phyloP scores from a whole-genome alignment of 805 yeast species.

The Candida succiphila region DNA sequence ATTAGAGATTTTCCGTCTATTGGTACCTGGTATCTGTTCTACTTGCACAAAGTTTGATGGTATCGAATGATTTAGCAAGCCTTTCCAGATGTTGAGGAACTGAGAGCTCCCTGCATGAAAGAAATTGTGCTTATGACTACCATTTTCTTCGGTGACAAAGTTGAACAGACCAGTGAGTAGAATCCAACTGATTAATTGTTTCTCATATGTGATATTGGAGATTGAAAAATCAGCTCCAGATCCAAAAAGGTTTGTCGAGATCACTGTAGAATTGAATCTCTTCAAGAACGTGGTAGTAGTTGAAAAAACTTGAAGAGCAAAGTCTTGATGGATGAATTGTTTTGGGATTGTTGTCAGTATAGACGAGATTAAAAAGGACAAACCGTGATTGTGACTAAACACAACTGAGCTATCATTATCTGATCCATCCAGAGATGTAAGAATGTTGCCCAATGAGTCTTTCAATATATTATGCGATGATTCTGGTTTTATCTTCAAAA shows the following conservation, averaged over 20 bases:
- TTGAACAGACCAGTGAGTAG: conserved; percentile 54
- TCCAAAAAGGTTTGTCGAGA: conserved; percentile 22
- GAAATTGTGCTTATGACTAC: conserved; percentile 33
- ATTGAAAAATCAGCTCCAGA: conserved; percentile 17
- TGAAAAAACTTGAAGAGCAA: conserved; percentile 20
- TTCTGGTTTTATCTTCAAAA: conserved; percentile 25
- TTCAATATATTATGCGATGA: conserved; percentile 19
- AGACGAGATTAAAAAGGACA: conserved; percentile 21
- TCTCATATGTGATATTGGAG: conserved; percentile 22
- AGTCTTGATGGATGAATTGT: conserved; percentile 21
- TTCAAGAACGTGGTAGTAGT: conserved; percentile 19
- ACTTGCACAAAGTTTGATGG: conserved; percentile 27
- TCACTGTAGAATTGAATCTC: conserved; percentile 24
- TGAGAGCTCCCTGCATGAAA: conserved; percentile 49
- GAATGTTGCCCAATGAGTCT: conserved; percentile 24
- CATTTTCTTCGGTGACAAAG: conserved; percentile 23
- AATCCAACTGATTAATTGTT: conserved; percentile 47
- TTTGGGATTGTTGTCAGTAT: conserved; percentile 20
- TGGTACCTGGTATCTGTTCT: conserved; percentile 16
- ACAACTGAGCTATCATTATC: conserved; percentile 13
- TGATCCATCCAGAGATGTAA: conserved; percentile 24
- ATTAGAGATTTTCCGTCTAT: conserved; percentile 20
- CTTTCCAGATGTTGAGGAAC: conserved; percentile 55
- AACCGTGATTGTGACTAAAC: conserved; percentile 21
- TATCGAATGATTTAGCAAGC: conserved; percentile 40